A percentile compares a stretch with the other conserved stretches of the same genome.
These are phyloP conservation scores for Exophiala sp. DNA, from an alignment of 2,329 filamentous ascomycete genomes.

Conservation along the genomic window DNA sequence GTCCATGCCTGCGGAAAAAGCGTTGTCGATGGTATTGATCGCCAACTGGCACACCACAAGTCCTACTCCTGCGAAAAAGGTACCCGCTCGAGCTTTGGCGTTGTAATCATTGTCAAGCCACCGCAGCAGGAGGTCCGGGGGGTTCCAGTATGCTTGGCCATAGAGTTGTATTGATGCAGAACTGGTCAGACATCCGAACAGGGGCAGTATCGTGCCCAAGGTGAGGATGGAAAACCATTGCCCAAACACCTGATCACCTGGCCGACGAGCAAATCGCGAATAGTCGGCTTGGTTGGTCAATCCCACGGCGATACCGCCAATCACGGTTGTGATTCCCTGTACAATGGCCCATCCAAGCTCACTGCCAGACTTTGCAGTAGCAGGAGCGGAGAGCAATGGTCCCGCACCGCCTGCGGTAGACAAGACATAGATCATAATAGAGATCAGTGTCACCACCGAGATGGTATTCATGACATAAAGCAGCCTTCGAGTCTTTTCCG, in stretches of 20 bases:
- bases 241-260: slow-evolving; percentile 39
- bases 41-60: slow-evolving; percentile 43
- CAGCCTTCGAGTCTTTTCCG: slow-evolving; percentile 37
- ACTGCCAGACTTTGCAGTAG: slow-evolving; percentile 16
- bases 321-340: slow-evolving; percentile 31
- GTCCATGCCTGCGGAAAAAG: slow-evolving; percentile 51
- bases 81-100: slow-evolving; percentile 38
- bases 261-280: slow-evolving; percentile 36
- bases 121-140: slow-evolving; percentile 17
- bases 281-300: slow-evolving; percentile 35
- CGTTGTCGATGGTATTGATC: slow-evolving; percentile 45
- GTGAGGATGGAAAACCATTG: slow-evolving; percentile 36
- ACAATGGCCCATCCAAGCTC: slow-evolving; percentile 19
- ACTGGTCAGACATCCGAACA: slow-evolving; percentile 32
- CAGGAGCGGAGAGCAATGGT: slow-evolving; percentile 27
- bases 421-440: slow-evolving; percentile 33
- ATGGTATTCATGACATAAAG: slow-evolving; percentile 31
- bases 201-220: slow-evolving; percentile 37
- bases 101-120: slow-evolving; percentile 32
- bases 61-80: slow-evolving; percentile 44
- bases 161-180: slow-evolving; percentile 33
- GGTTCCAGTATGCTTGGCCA: slow-evolving; percentile 40
- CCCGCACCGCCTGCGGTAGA: slow-evolving; percentile 34
- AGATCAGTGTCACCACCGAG: slow-evolving; percentile 28
- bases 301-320: slow-evolving; percentile 32